Evolutionary conservation across 2,329 filamentous ascomycete genomes (phyloP).

Genomic region (Blumeriella jaapii): DNA sequence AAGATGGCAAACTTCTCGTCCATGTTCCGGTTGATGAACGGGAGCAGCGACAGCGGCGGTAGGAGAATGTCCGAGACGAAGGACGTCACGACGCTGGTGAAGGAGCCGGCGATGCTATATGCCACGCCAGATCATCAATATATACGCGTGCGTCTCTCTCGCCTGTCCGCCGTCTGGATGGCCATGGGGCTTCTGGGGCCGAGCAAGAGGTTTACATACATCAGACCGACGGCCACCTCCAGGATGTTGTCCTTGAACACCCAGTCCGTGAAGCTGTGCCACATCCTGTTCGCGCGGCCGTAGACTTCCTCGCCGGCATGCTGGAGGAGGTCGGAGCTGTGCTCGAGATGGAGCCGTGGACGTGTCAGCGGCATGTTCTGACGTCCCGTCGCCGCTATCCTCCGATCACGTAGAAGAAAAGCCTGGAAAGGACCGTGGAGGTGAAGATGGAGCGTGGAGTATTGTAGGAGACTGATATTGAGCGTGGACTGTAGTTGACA

Average conservation of each 20-base stretch:
- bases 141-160: no score
- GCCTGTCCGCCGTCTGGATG: no score
- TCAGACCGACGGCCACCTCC: slow-evolving; percentile 64
- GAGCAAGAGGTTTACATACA: slow-evolving; percentile 36
- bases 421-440: no score
- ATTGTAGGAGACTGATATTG: no score
- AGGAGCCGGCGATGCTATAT: slow-evolving; percentile 53
- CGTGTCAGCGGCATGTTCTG: slow-evolving; percentile 9
- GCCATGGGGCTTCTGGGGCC: no score
- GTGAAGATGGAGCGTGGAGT: no score
- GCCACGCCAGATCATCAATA: no score
- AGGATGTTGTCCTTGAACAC: slow-evolving; percentile 64
- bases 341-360: slow-evolving; percentile 14
- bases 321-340: slow-evolving; percentile 19
- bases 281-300: slow-evolving; percentile 31
- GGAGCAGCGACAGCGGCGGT: slow-evolving; percentile 55
- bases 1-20: slow-evolving; percentile 64
- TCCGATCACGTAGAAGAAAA: no score
- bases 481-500: no score
- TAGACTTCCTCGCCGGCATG: slow-evolving; percentile 18
- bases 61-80: slow-evolving; percentile 62
- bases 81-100: slow-evolving; percentile 59
- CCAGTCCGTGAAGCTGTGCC: slow-evolving; percentile 56
- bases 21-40: slow-evolving; percentile 59
- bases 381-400: not conserved